Evolutionary conservation across 2,329 filamentous ascomycete genomes (phyloP).

Genomic region (Colletotrichum siamense): DNA sequence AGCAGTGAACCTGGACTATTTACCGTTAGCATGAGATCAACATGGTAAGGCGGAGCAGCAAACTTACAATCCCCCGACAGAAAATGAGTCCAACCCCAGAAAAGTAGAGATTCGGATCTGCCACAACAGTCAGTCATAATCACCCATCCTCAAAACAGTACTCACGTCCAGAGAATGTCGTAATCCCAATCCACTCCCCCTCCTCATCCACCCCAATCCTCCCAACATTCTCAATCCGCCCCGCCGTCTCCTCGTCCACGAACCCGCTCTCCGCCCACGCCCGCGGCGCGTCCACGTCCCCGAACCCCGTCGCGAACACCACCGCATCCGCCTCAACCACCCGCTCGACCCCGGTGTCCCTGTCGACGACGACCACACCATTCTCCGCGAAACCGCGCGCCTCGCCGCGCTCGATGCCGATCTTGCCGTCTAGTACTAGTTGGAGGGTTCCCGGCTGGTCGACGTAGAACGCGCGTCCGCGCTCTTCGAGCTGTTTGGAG

Average conservation of each 20-base stretch:
- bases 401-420: slow-evolving; percentile 37
- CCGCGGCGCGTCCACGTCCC: slow-evolving; percentile 38
- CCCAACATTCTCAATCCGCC: neutral
- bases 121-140: neutral
- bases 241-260: neutral
- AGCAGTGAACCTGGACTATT: neutral
- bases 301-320: slow-evolving; percentile 47
- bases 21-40: neutral
- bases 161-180: slow-evolving; percentile 10
- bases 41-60: neutral
- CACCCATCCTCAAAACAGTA: neutral
- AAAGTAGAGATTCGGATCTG: slow-evolving; percentile 17
- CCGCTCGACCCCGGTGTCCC: slow-evolving; percentile 11
- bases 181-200: neutral
- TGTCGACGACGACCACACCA: slow-evolving; percentile 31
- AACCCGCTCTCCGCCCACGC: slow-evolving; percentile 24
- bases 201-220: neutral
- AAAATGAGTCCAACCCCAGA: neutral
- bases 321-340: slow-evolving; percentile 43
- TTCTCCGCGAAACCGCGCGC: slow-evolving; percentile 32
- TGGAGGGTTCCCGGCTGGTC: slow-evolving; percentile 41
- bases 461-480: slow-evolving; percentile 34
- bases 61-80: neutral
- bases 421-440: slow-evolving; percentile 39
- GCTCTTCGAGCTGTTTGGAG: neutral